phyloP scores from a whole-genome alignment of 2,329 filamentous ascomycete genomes.

The Aureobasidium uvarum region DNA sequence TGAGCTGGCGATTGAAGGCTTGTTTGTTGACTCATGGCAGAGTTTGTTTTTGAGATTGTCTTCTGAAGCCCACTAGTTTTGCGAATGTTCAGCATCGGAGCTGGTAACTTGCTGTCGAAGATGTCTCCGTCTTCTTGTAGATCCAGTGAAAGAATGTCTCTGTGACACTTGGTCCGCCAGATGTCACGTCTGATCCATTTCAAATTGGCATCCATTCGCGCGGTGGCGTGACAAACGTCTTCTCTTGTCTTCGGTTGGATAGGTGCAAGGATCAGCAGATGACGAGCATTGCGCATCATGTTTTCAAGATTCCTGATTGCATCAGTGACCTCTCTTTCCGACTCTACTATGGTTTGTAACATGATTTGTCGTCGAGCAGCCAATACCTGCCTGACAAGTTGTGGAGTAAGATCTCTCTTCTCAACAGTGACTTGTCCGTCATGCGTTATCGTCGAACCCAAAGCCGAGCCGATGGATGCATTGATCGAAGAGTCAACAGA shows the following conservation, averaged over 20 bases:
- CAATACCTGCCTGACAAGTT: slow-evolving; percentile 84
- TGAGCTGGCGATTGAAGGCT: slow-evolving; percentile 13
- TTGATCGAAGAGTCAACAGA: slow-evolving; percentile 27
- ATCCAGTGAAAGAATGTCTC: slow-evolving; percentile 81
- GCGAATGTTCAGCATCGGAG: not conserved
- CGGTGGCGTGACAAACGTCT: slow-evolving; percentile 78
- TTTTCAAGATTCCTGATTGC: slow-evolving; percentile 76
- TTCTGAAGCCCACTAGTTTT: slow-evolving; percentile 18
- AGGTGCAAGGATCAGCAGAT: slow-evolving; percentile 83
- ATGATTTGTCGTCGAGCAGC: slow-evolving; percentile 79
- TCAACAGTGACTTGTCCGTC: slow-evolving; percentile 72
- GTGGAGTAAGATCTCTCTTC: slow-evolving; percentile 56
- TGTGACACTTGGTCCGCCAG: slow-evolving; percentile 86
- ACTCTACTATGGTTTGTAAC: slow-evolving; percentile 76
- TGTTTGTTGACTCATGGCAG: slow-evolving; percentile 3
- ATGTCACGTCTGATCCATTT: slow-evolving; percentile 95
- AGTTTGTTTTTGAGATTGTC: slow-evolving; percentile 26
- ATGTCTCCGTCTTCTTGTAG: slow-evolving; percentile 68
- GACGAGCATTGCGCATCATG: slow-evolving; percentile 82
- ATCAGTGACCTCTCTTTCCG: slow-evolving; percentile 71
- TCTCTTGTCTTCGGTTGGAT: slow-evolving; percentile 90
- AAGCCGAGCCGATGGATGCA: slow-evolving; percentile 9
- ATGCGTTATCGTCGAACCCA: slow-evolving; percentile 58
- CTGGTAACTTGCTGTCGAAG: slow-evolving; percentile 26
- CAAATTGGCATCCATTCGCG: slow-evolving; percentile 78